Conservation (phyloP, 2,329 filamentous ascomycete genomes). For the Fusarium succisae region DNA sequence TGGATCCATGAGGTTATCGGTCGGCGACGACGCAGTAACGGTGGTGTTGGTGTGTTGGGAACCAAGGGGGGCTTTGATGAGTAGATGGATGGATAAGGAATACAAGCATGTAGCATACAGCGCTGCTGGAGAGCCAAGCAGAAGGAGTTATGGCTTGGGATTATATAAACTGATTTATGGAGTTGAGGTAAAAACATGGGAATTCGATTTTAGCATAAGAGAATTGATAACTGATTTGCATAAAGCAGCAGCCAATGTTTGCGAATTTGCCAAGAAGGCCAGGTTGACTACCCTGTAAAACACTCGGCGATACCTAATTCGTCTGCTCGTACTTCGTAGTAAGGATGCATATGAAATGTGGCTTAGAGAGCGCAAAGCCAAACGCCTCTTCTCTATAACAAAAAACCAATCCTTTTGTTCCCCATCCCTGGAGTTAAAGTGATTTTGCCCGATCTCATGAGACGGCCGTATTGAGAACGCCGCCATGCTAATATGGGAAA, state of each 20-base stretch:
- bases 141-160: constrained; percentile 27
- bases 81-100: neutral
- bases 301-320: neutral
- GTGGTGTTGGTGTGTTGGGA: constrained; percentile 61
- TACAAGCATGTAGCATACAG: constrained; percentile 18
- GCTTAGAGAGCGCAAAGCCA: neutral
- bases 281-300: neutral
- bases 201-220: constrained; percentile 17
- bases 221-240: neutral
- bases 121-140: constrained; percentile 17
- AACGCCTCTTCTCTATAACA: neutral
- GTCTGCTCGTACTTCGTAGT: too few species aligned
- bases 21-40: constrained; percentile 55
- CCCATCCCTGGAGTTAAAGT: neutral
- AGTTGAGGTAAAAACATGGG: constrained; percentile 40
- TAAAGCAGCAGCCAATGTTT: neutral
- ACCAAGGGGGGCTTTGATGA: constrained; percentile 53
- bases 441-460: neutral
- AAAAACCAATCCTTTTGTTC: neutral
- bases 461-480: constrained; percentile 1
- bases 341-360: neutral
- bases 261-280: neutral
- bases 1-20: constrained; percentile 72
- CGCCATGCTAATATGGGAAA: neutral
- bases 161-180: constrained; percentile 30